Percentiles rank a stretch among this genome's conserved stretches.
Evolutionary conservation across 31 red algal genomes (phyloP).

Genomic region (Porphyra umbilicalis): DNA sequence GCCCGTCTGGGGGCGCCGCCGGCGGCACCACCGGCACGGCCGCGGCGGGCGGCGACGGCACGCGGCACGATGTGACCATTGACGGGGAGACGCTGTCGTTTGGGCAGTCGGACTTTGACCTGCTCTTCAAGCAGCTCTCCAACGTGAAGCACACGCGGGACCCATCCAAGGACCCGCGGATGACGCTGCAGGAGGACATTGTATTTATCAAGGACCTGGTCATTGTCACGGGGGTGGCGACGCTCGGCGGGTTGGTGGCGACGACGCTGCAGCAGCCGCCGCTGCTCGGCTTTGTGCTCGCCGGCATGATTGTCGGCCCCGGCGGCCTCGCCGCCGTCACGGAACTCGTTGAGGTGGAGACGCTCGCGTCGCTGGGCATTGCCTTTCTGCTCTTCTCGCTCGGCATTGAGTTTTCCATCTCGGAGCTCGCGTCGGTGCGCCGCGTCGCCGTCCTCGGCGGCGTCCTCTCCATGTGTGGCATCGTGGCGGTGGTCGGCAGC

Average conservation of each 20-base stretch:
- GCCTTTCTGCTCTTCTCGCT: slow-evolving; percentile 77
- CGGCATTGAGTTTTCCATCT: slow-evolving; percentile 79
- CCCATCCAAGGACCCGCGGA: slow-evolving; percentile 79
- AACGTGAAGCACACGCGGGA: slow-evolving; percentile 87
- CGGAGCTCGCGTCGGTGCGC: slow-evolving; percentile 55
- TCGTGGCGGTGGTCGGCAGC: slow-evolving; percentile 36
- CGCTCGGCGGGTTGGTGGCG: slow-evolving; percentile 61
- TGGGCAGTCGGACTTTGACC: slow-evolving; percentile 64
- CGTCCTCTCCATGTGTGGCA: slow-evolving; percentile 46
- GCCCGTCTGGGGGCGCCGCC: neutral
- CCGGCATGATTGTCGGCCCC: slow-evolving; percentile 77
- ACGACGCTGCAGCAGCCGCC: slow-evolving; percentile 62
- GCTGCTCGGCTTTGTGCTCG: slow-evolving; percentile 76
- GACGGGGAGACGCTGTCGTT: slow-evolving; percentile 76
- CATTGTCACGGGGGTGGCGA: slow-evolving; percentile 63
- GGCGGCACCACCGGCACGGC: slow-evolving; percentile 11
- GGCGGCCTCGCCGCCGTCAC: slow-evolving; percentile 61
- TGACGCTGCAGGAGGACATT: slow-evolving; percentile 88
- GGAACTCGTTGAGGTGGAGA: slow-evolving; percentile 84
- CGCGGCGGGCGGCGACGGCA: neutral
- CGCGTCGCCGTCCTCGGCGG: slow-evolving; percentile 73
- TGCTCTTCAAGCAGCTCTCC: slow-evolving; percentile 83
- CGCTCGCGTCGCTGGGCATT: slow-evolving; percentile 76
- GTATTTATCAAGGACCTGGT: slow-evolving; percentile 84
- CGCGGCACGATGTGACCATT: slow-evolving; percentile 58